These are phyloP conservation scores for Coniochaeta sp. DNA, from an alignment of 2,329 filamentous ascomycete genomes.

Conservation along the genomic window DNA sequence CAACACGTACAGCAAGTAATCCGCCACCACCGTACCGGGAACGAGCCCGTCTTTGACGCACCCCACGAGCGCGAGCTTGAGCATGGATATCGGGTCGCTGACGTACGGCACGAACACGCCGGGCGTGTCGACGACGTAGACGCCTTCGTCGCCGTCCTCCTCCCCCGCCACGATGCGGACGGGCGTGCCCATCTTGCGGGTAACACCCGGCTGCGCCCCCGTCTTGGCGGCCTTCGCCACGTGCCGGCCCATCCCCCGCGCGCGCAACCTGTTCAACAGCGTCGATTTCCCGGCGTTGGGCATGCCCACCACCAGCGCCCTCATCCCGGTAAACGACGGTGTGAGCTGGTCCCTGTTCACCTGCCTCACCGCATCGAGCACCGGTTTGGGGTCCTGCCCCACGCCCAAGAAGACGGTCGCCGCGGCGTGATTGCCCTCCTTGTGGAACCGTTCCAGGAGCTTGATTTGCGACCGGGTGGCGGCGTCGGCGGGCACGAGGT, in stretches of 20 bases:
- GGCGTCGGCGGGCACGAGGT: conserved; percentile 41
- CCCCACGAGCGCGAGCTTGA: conserved; percentile 88
- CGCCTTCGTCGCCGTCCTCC: conserved; percentile 45
- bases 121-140: conserved; percentile 86
- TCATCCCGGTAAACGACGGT: conserved; percentile 54
- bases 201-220: conserved; percentile 83
- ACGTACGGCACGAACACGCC: conserved; percentile 95
- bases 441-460: conserved; percentile 31
- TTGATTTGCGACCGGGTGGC: conserved; percentile 12
- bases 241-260: conserved; percentile 47
- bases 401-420: conserved; percentile 23
- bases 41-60: conserved; percentile 88
- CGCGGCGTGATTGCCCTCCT: conserved; percentile 22
- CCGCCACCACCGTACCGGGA: conserved; percentile 68
- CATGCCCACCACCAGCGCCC: conserved; percentile 90
- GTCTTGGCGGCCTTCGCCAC: conserved; percentile 67
- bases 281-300: conserved; percentile 96
- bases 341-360: conserved; percentile 53
- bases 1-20: conserved; percentile 82
- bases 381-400: conserved; percentile 19
- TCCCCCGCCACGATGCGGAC: conserved; percentile 63
- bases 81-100: conserved; percentile 76
- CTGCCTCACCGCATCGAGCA: conserved; percentile 42
- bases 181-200: conserved; percentile 72
- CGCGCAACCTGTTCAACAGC: conserved; percentile 79